Conservation (phyloP, 1,139 yeast species). For the Saccharomyces hybrid region DNA sequence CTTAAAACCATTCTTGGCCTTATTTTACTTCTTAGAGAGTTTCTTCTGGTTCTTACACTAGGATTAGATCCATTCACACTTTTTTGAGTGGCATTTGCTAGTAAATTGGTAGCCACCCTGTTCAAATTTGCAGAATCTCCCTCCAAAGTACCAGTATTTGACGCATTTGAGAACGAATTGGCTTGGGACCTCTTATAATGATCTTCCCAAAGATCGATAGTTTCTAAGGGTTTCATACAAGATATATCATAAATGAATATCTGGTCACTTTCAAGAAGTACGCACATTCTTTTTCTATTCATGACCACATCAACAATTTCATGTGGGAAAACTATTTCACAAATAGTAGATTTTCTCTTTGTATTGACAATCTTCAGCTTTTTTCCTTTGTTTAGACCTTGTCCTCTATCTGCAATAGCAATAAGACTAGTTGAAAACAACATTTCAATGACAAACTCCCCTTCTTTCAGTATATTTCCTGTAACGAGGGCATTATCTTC, state of each 20-base stretch:
- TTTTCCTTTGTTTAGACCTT: slow-evolving; percentile 36
- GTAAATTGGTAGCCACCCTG: not conserved
- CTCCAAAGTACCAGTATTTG: slow-evolving; percentile 2
- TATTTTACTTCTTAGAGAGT: slow-evolving; percentile 9
- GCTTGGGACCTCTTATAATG: slow-evolving; percentile 8
- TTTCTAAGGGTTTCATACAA: slow-evolving; percentile 59
- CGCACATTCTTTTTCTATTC: slow-evolving; percentile 59
- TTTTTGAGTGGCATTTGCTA: not conserved
- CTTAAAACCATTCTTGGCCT: slow-evolving; percentile 23
- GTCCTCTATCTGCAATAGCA: slow-evolving; percentile 48
- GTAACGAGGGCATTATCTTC: slow-evolving; percentile 2
- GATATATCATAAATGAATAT: slow-evolving; percentile 67
- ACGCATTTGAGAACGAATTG: not conserved
- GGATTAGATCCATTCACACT: not conserved
- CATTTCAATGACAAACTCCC: slow-evolving; percentile 46
- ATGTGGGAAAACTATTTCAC: slow-evolving; percentile 59
- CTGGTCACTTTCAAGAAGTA: slow-evolving; percentile 52
- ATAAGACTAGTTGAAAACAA: slow-evolving; percentile 63
- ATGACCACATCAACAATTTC: slow-evolving; percentile 53
- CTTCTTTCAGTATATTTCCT: not conserved
- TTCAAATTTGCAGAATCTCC: slow-evolving; percentile 2
- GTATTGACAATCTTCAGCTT: slow-evolving; percentile 57
- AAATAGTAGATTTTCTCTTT: slow-evolving; percentile 38
- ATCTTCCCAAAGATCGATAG: slow-evolving; percentile 39
- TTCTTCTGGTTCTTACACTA: slow-evolving; percentile 6